phyloP scores from a whole-genome alignment of 2,329 filamentous ascomycete species.

The Penicillium polonicum region DNA sequence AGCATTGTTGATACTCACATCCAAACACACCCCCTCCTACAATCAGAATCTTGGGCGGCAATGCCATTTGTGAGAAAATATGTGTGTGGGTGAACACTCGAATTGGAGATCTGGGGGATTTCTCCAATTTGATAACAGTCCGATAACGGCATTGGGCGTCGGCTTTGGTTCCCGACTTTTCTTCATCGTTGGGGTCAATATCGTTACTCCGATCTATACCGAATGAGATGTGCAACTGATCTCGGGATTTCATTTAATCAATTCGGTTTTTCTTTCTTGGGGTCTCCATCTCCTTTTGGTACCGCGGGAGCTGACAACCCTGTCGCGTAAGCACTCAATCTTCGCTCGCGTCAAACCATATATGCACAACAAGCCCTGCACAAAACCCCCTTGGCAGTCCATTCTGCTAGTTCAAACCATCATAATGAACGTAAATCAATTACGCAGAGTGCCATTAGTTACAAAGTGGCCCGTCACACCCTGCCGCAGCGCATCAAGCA shows the following conservation, averaged over 20 bases:
- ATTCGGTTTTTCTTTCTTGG: not conserved
- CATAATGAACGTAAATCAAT: conserved; percentile 29
- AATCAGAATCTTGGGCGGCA: conserved; percentile 42
- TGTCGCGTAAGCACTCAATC: conserved; percentile 5
- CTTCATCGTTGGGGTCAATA: conserved; percentile 1
- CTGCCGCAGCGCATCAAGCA: conserved; percentile 20
- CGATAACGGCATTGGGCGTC: conserved; percentile 7
- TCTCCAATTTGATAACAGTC: conserved; percentile 1
- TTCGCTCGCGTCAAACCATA: not conserved
- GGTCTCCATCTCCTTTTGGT: not conserved
- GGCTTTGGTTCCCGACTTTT: conserved; percentile 8
- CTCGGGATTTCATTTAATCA: not conserved
- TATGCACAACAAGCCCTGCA: not conserved
- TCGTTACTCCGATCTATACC: not conserved
- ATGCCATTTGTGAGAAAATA: conserved; percentile 23
- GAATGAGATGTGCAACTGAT: not conserved
- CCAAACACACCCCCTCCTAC: conserved; percentile 47
- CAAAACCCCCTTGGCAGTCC: not conserved
- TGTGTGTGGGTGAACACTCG: not conserved
- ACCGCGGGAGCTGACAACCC: not conserved
- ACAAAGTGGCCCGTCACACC: conserved; percentile 16
- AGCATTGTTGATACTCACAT: conserved; percentile 31
- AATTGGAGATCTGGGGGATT: not conserved
- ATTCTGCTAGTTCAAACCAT: not conserved
- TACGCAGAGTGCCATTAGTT: conserved; percentile 23